phyloP scores from a whole-genome alignment of 2,329 filamentous ascomycete species.

The Verticillium isaacii region DNA sequence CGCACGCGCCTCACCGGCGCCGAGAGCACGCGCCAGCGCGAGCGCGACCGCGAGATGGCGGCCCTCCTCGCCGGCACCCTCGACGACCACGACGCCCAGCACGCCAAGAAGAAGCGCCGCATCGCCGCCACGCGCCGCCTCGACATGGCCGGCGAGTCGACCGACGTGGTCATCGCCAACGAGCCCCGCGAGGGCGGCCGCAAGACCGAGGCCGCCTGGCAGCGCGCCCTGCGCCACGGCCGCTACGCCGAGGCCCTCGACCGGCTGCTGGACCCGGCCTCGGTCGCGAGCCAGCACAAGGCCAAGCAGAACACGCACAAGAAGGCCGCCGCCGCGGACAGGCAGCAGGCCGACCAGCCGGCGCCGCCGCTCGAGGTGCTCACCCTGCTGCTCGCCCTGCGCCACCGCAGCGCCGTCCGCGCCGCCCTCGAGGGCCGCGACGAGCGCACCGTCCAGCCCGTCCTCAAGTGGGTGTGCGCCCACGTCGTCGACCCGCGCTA shows the following conservation, averaged over 20 bases:
- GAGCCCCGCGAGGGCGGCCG: conserved; percentile 48
- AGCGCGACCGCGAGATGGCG: conserved; percentile 80
- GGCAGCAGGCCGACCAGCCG: conserved; percentile 35
- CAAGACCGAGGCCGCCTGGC: conserved; percentile 71
- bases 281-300: conserved; percentile 12
- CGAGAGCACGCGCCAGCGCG: conserved; percentile 70
- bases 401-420: conserved; percentile 80
- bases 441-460: conserved; percentile 73
- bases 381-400: conserved; percentile 76
- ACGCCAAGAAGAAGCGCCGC: conserved; percentile 62
- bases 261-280: conserved; percentile 57
- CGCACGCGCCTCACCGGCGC: conserved; percentile 82
- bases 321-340: background rate
- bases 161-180: conserved; percentile 84
- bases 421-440: conserved; percentile 77
- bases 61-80: conserved; percentile 74
- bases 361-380: conserved; percentile 56
- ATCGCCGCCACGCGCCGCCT: conserved; percentile 47
- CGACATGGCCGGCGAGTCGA: conserved; percentile 73
- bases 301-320: background rate
- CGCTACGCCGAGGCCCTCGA: conserved; percentile 77
- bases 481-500: conserved; percentile 81
- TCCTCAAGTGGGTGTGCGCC: conserved; percentile 77
- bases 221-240: conserved; percentile 72
- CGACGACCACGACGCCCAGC: conserved; percentile 69